These are phyloP conservation scores for Cynanchum wilfordii DNA, from an alignment of 257 asterid genomes.

Conservation along the genomic window DNA sequence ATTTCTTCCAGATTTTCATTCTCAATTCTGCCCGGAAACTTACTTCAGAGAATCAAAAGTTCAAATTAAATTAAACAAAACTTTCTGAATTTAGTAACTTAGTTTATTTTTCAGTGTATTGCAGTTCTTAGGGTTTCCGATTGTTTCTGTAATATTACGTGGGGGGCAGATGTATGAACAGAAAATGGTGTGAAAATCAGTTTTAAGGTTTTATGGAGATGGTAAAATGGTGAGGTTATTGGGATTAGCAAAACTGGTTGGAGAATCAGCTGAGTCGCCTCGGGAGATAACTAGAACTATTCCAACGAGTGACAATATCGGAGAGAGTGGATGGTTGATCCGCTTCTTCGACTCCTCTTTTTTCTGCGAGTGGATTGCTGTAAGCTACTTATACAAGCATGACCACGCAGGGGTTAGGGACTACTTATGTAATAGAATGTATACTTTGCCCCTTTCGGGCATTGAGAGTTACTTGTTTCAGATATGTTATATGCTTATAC, in stretches of 20 bases:
- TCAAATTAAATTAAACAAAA: constrained; percentile 2
- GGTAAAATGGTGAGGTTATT: constrained; percentile 75
- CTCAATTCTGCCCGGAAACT: not conserved
- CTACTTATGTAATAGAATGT: constrained; percentile 90
- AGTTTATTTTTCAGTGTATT: constrained; percentile 19
- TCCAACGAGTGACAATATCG: constrained; percentile 74
- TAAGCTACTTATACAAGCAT: constrained; percentile 91
- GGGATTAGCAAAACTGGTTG: constrained; percentile 59
- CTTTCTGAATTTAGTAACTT: constrained; percentile 9
- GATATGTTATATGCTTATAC: constrained; percentile 83
- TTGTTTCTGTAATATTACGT: constrained; percentile 1
- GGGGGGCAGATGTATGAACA: not conserved
- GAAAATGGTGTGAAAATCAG: constrained; percentile 26
- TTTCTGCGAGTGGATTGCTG: constrained; percentile 97
- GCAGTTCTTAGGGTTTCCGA: constrained; percentile 21
- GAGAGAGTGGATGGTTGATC: constrained; percentile 92
- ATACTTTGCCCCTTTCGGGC: constrained; percentile 81
- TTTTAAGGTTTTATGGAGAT: constrained; percentile 36
- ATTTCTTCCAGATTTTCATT: not conserved
- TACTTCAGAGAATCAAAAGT: constrained; percentile 8
- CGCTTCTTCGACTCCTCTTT: constrained; percentile 85
- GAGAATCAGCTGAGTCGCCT: constrained; percentile 72
- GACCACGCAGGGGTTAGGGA: constrained; percentile 88
- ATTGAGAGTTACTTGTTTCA: constrained; percentile 87
- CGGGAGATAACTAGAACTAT: constrained; percentile 89